Evolutionary conservation across 331 rosid genomes (phyloP), one percentile per base, ranked within the genome.

Genomic region (Pyracantha coccinea): DNA sequence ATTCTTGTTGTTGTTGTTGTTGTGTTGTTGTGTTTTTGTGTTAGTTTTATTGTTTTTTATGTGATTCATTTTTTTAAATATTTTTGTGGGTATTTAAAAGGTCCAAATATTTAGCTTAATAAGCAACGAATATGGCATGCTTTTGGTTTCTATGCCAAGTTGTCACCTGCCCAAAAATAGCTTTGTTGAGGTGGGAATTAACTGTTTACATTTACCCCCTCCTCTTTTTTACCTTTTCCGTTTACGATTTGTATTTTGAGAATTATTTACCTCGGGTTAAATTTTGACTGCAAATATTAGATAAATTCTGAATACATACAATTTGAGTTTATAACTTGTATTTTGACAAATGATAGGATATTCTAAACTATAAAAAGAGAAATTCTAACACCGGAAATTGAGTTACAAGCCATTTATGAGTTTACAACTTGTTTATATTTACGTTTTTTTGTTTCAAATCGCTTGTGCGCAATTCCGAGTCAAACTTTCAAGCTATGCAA

Each of bases 101-200:
- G 78, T 74, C 77, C 62, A 78, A 81, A 83, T 64, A 45, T 33
- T 52, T 50, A 78, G 28, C 86, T 75, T 83, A 75, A 77, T 77
- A 79, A 86, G 82, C 85, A 84, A 85, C 78, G 86, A 88, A 86
- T 91, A 73, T 76, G 82, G 75, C 68, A 82, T 78, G 84, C 75
- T 38, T 38, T 38, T 38, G 45, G 45, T 88, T 79, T 87, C 81
- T 66, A 53, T 82, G 88, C 86, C 72, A 79, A 83, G 89, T 85
- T 85, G 97, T 89, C 85, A 86, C 81, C 82, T 74, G 79, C 88
- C 86, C 84, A 73, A 87, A 89, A 90, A 86, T 92, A 86, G 95
- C 93, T 86, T 86, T 90, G 92, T 78, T 83, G 90, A 80, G 90
- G 79, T 89, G 90, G 93, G 78, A 77, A 89, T 81, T 88, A 82